Evolutionary conservation across 2,329 filamentous ascomycete genomes (phyloP), one percentile per base, ranked within the genome.

Genomic region (Colletotrichum tofieldiae): DNA sequence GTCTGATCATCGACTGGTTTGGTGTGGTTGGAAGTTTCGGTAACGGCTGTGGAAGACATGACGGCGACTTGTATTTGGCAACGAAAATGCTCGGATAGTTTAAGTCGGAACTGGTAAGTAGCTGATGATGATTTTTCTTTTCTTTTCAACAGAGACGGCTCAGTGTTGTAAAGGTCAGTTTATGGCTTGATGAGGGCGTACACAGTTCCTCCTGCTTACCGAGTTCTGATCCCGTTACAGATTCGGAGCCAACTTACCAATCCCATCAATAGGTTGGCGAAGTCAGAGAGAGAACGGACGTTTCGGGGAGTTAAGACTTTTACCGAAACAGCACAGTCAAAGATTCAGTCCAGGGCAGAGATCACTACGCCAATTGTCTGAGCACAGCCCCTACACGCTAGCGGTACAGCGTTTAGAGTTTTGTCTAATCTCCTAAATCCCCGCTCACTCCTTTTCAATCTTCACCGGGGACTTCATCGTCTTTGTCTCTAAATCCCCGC

Each of bases 401-500:
- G 14, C 5, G 3, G 32, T 26, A 29, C n/a, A 14, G 45, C 18
- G 5, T 32, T 43, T 54, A 64, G 20, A 47, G 39, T 56, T 56
- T 23, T 32, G 11, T 14, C 11, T 4, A 43, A 32, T 64, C 47
- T 52, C 69, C 65, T 72, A 69, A 54, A n/a, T 64, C 69, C 69
- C 69, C 69, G 69, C n/a, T 18, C 26, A 32, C 59, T 32, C 52
- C n/a, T 37, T 16, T 45, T 39, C 32, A 37, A 12, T 32, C 43
- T 12, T 41, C 29, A 35, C 52, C 52, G 58, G 65, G 52, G 58
- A 69, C 66, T 62, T 47, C 23, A 29, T 43, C 58, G 26, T 59
- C 59, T 63, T 59, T 23, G 54, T 58, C 51, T 72, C 65, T 69
- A 69, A 69, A 68, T 72, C 69, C 69, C 69, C 69, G 69, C 54